Evolutionary conservation across 257 asterid genomes (phyloP).

Genomic region (Solanum rostratum): DNA sequence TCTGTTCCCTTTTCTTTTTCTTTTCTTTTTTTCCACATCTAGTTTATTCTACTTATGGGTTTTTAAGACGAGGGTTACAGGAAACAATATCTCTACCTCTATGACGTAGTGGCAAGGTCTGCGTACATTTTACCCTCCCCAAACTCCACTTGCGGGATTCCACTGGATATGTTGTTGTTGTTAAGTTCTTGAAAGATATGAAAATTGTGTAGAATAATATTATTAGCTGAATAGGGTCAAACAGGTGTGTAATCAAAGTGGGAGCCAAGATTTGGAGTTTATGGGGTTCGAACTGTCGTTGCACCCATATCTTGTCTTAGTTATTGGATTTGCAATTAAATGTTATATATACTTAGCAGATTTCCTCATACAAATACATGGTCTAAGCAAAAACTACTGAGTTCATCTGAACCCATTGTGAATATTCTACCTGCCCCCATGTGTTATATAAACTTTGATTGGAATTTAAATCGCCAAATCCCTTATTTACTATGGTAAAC

Average conservation of each 20-base stretch:
- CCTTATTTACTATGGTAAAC: not conserved
- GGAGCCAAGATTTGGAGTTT: not conserved
- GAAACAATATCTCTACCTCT: too few relatives aligned
- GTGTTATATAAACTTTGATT: not conserved
- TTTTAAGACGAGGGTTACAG: too few relatives aligned
- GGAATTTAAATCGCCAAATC: not conserved
- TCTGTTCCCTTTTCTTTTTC: too few relatives aligned
- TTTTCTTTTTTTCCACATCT: too few relatives aligned
- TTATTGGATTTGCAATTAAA: not conserved
- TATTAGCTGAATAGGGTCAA: not conserved
- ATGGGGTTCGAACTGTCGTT: not conserved
- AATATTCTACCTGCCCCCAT: not conserved
- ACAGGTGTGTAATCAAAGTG: not conserved
- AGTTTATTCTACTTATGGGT: too few relatives aligned
- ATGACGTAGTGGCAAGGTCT: too few relatives aligned
- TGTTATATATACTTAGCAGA: not conserved
- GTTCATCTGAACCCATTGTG: not conserved
- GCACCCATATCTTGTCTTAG: not conserved
- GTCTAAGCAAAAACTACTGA: not conserved
- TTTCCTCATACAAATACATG: not conserved
- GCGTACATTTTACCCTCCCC: too few relatives aligned
- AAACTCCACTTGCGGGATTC: too few relatives aligned
- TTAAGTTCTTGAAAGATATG: not conserved
- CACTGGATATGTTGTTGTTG: too few relatives aligned
- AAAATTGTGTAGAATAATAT: not conserved